A percentile compares a stretch with the other conserved stretches of the same genome.
Evolutionary conservation across 2,329 filamentous ascomycete species (phyloP).

Genomic region (Endothia cerciana): DNA sequence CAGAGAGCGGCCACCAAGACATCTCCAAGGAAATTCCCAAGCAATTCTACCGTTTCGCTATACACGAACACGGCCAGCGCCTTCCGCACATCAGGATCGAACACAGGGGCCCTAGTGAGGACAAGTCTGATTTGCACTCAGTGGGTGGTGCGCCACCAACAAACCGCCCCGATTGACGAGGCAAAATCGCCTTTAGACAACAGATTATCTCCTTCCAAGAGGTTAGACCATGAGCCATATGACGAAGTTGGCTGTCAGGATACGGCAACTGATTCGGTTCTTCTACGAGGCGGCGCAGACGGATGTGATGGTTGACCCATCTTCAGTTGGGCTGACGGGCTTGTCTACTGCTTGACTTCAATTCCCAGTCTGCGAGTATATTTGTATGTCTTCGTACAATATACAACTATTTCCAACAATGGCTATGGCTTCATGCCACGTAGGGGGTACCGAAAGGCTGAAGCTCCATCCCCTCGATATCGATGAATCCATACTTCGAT

Average conservation of each 20-base stretch:
- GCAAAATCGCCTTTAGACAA: no score
- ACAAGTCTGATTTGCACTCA: background rate
- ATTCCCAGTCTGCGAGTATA: no score
- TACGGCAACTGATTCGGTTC: no score
- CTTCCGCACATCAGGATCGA: background rate
- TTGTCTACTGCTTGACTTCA: no score
- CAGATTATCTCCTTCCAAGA: no score
- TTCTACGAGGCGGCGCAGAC: no score
- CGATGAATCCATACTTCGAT: conserved; percentile 38
- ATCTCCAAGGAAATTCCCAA: background rate
- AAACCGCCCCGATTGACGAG: no score
- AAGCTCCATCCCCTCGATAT: conserved; percentile 39
- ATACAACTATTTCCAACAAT: background rate
- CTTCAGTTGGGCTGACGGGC: no score
- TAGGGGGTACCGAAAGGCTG: conserved; percentile 40
- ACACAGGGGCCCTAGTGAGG: no score
- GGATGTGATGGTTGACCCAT: no score
- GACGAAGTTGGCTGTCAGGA: no score
- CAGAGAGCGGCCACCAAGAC: background rate
- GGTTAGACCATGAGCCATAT: no score
- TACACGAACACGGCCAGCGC: background rate
- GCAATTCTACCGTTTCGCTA: background rate
- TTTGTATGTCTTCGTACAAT: background rate
- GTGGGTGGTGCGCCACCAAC: background rate
- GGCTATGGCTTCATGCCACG: background rate